phyloP scores from a whole-genome alignment of 805 yeast genomes.

The Suhomyces pyralidae region DNA sequence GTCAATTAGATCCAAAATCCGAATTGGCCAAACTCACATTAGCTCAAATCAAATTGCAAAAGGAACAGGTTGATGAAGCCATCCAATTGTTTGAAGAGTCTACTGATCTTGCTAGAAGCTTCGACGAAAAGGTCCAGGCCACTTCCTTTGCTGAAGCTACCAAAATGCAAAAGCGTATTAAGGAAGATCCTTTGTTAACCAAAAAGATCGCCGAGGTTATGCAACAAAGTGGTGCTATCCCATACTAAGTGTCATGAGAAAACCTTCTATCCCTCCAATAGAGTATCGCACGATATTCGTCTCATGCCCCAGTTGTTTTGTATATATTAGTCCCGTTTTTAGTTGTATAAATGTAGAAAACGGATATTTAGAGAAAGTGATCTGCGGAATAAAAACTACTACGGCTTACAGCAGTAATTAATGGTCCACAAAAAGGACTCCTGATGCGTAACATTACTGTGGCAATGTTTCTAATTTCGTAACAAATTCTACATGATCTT shows the following conservation, averaged over 20 bases:
- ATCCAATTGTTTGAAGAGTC: constrained; percentile 78
- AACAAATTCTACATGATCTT: not conserved
- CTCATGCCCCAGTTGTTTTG: not conserved
- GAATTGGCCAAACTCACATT: constrained; percentile 88
- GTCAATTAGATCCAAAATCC: constrained; percentile 78
- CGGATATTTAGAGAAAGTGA: not conserved
- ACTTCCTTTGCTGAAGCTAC: constrained; percentile 91
- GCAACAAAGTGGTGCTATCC: constrained; percentile 22
- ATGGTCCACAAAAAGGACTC: too few species aligned
- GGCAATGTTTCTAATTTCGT: not conserved
- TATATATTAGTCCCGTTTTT: not conserved
- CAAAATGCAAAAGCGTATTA: constrained; percentile 79
- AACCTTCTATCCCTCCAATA: not conserved
- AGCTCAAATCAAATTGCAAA: constrained; percentile 87
- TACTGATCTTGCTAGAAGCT: constrained; percentile 75
- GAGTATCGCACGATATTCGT: not conserved
- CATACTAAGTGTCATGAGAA: constrained; percentile 4
- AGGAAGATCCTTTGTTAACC: constrained; percentile 62
- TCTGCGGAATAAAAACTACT: too few species aligned
- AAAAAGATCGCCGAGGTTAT: constrained; percentile 61
- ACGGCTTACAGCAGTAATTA: too few species aligned
- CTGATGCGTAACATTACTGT: too few species aligned
- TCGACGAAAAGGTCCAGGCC: constrained; percentile 86
- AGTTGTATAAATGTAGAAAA: not conserved
- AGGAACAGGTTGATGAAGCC: constrained; percentile 79